phyloP scores from a whole-genome alignment of 23 red algal genomes.

The Chondrus crispus region DNA sequence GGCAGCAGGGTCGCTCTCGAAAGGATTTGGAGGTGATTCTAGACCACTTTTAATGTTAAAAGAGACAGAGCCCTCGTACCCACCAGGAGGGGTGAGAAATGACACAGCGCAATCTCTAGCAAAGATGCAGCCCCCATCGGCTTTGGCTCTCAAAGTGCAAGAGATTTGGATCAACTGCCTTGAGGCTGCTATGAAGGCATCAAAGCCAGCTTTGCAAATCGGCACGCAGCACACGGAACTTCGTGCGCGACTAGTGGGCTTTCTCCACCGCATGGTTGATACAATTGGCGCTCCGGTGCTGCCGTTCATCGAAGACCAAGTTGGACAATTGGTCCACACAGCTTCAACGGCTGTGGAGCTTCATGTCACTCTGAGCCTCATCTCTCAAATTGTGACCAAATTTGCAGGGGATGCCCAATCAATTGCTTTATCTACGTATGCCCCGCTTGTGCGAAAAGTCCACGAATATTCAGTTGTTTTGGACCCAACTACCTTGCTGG shows the following conservation, averaged over 20 bases:
- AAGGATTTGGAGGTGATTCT: constrained; percentile 65
- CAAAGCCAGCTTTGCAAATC: not conserved
- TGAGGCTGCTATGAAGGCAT: constrained; percentile 31
- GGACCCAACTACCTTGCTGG: constrained; percentile 38
- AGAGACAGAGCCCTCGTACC: not conserved
- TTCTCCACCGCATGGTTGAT: constrained; percentile 86
- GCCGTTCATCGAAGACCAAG: constrained; percentile 48
- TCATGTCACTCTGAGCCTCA: constrained; percentile 36
- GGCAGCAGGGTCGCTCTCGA: constrained; percentile 48
- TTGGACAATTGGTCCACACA: constrained; percentile 5
- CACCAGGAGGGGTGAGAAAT: not conserved
- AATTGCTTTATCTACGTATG: constrained; percentile 23
- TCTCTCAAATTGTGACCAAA: constrained; percentile 42
- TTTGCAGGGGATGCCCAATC: constrained; percentile 29
- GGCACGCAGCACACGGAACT: not conserved
- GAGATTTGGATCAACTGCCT: constrained; percentile 26
- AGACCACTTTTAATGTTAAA: constrained; percentile 25
- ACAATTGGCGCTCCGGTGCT: constrained; percentile 53
- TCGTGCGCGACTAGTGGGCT: constrained; percentile 36
- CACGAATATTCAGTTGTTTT: constrained; percentile 3
- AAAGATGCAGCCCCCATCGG: constrained; percentile 27
- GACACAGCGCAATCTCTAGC: not conserved
- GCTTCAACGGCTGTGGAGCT: constrained; percentile 33
- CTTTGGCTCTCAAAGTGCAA: constrained; percentile 27
- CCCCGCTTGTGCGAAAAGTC: constrained; percentile 40